Evolutionary conservation across 441 rosid species (phyloP), one percentile per base, ranked within the genome.

Genomic region (Erodium texanum): DNA sequence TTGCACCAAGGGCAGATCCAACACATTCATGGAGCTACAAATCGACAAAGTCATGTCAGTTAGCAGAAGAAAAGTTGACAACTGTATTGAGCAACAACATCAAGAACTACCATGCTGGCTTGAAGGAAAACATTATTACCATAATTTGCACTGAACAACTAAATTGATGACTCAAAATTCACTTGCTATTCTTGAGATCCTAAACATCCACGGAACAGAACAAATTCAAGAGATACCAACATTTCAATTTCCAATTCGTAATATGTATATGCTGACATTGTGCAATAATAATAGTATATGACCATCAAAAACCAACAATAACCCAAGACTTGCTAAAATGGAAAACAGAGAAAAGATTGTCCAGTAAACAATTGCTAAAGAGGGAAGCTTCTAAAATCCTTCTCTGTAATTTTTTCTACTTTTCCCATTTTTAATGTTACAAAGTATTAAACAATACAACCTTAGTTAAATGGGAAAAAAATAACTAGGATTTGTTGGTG

Each of bases 1-100:
- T 83, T 66, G 99, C 93, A 70, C 87, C 92, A 78, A 91, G 85
- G 71, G 96, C 96, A 67, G 87, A 91, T 78, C 97, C 99, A 74
- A 93, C 86, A 75, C 96, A 91, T 69, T 87, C 96, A 78, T 88
- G 97, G 78, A 93, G 80, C 97, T 93, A 79, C 73, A 75, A 8
- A 74, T 71, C 59, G 50, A 63, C 3, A 72, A 72, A 32, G 2
- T 32, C 36, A 32, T 32, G 36, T 32, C n/a, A n/a, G n/a, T n/a
- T n/a, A n/a, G n/a, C 36, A 32, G 6, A 6, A 6, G 36, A 32
- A 32, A 32, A 2, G 6, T 32, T 32, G 36, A 32, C 36, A n/a
- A n/a, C n/a, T n/a, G n/a, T 32, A 6, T 32, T 32, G 36, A 32
- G 6, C 3, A 32, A 32, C 6, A 2, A 32, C 6, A 32, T 32